Evolutionary conservation across 768 basidiomycete genomes (phyloP).

Genomic region (Rhizopogon vesiculosus): DNA sequence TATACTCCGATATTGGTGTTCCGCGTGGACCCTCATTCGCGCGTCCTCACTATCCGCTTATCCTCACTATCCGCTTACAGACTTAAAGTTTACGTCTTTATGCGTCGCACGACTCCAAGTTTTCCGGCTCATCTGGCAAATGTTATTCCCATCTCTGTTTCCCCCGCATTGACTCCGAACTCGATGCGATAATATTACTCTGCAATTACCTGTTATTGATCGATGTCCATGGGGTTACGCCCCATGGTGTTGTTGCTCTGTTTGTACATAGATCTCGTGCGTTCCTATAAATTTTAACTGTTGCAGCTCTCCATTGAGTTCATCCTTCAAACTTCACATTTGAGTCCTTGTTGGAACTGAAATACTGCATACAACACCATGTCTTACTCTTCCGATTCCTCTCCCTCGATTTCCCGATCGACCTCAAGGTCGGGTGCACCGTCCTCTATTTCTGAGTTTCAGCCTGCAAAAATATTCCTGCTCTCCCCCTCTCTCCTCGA

Average conservation of each 20-base stretch:
- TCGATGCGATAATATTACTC: background rate
- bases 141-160: background rate
- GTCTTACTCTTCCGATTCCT: conserved; percentile 10
- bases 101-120: background rate
- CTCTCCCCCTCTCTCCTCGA: conserved; percentile 16
- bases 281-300: conserved; percentile 21
- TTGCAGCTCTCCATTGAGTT: background rate
- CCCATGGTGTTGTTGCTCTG: background rate
- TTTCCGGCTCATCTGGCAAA: conserved; percentile 4
- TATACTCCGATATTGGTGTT: background rate
- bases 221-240: background rate
- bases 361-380: conserved; percentile 7
- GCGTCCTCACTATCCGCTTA: too few species aligned
- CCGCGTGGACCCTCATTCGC: too few species aligned
- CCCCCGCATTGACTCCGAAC: background rate
- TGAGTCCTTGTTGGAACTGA: background rate
- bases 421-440: conserved; percentile 20
- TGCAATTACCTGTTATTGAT: background rate
- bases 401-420: conserved; percentile 11
- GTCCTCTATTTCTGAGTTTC: conserved; percentile 15
- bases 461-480: conserved; percentile 15
- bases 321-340: background rate
- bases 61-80: background rate
- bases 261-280: conserved; percentile 2
- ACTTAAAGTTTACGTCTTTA: background rate